Conservation (phyloP, 805 yeast species). For the Vanderwaltozyma verrucispora region DNA sequence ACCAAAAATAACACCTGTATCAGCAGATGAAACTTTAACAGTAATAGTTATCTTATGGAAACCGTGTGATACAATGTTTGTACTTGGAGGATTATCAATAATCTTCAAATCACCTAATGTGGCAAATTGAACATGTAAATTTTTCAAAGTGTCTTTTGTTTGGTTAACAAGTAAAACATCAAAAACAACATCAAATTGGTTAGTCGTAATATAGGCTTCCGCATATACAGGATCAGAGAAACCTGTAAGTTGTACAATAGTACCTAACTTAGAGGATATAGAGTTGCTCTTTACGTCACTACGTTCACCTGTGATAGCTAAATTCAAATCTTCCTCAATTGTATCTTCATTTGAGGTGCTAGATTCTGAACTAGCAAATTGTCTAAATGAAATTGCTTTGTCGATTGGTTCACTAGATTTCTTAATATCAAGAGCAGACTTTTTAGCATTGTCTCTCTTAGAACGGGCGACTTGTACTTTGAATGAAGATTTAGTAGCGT, state of each 20-base stretch:
- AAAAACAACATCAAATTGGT: conserved; percentile 89
- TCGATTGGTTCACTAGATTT: conserved; percentile 68
- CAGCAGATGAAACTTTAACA: conserved; percentile 91
- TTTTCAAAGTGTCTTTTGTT: conserved; percentile 81
- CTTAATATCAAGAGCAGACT: conserved; percentile 45
- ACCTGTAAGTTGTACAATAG: conserved; percentile 92
- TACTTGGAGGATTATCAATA: conserved; percentile 80
- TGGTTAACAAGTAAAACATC: conserved; percentile 93
- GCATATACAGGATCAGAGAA: conserved; percentile 97
- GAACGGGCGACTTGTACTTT: conserved; percentile 53
- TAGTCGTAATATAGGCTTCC: conserved; percentile 92
- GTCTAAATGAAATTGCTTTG: conserved; percentile 69
- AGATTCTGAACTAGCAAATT: conserved; percentile 44
- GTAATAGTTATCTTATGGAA: conserved; percentile 85
- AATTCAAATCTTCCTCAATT: conserved; percentile 48
- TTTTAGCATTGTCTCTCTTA: conserved; percentile 46
- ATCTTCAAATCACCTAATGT: conserved; percentile 94
- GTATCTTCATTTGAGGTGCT: conserved; percentile 32
- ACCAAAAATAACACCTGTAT: conserved; percentile 96
- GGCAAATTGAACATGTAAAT: conserved; percentile 88
- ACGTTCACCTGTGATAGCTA: conserved; percentile 35
- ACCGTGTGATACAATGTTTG: conserved; percentile 94
- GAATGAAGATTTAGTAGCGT: conserved; percentile 82
- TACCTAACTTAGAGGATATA: conserved; percentile 68
- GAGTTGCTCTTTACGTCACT: conserved; percentile 44